Percentiles rank a stretch among this genome's conserved stretches.
Evolutionary conservation across 2,329 filamentous ascomycete species (phyloP).

Genomic region (Neoascochyta sp.): DNA sequence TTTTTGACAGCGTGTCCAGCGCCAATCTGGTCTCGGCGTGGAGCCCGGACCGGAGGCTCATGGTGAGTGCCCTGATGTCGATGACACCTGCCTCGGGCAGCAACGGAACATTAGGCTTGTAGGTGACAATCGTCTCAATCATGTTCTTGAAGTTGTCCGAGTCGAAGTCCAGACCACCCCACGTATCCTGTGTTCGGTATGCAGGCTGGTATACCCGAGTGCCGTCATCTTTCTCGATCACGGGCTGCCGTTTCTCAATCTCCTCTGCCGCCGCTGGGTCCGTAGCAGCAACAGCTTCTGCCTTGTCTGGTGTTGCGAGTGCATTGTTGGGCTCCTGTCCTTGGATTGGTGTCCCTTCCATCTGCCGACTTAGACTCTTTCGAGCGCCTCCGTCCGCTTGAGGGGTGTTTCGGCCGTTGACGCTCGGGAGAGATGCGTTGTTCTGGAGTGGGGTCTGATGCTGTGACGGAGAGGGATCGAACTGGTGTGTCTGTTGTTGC

Average conservation of each 20-base stretch:
- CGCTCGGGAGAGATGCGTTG: constrained; percentile 46
- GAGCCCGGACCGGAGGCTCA: constrained; percentile 85
- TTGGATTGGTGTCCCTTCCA: constrained; percentile 38
- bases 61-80: constrained; percentile 83
- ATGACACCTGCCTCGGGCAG: constrained; percentile 79
- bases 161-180: constrained; percentile 41
- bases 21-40: constrained; percentile 86
- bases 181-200: constrained; percentile 24
- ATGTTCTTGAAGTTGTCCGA: constrained; percentile 65
- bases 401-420: constrained; percentile 48
- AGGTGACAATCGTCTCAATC: constrained; percentile 61
- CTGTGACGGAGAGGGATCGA: constrained; percentile 28
- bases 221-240: constrained; percentile 27
- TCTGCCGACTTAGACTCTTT: constrained; percentile 37
- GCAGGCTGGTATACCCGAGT: constrained; percentile 29
- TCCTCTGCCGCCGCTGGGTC: constrained; percentile 17
- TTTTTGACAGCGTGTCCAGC: constrained; percentile 73
- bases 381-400: constrained; percentile 36
- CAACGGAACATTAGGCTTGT: constrained; percentile 71
- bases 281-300: constrained; percentile 14
- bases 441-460: constrained; percentile 45
- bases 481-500: constrained; percentile 32
- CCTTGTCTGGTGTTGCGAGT: constrained; percentile 30
- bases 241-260: constrained; percentile 22
- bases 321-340: constrained; percentile 23